Percentiles rank a stretch among this genome's conserved stretches.
Conservation (phyloP, 1,284 basidiomycete genomes). For the Cystobasidium pallidum region DNA sequence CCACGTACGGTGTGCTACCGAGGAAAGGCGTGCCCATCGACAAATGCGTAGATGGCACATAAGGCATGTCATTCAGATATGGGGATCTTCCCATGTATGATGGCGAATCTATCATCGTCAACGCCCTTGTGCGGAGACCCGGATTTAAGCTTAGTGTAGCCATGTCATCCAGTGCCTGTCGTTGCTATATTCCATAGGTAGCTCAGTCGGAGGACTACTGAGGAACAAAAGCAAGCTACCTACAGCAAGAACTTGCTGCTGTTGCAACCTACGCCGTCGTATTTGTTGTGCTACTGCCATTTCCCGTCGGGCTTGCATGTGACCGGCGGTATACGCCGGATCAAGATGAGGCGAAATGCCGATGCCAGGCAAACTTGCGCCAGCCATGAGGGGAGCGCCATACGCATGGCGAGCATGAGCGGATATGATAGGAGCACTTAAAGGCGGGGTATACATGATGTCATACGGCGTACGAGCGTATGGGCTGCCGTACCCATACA, state of each 20-base stretch:
- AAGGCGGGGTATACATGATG: not conserved
- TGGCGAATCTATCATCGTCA: not conserved
- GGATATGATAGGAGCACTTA: not conserved
- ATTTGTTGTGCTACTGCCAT: conserved; percentile 8
- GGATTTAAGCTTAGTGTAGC: not conserved
- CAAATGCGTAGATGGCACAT: not conserved
- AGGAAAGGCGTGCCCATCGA: not conserved
- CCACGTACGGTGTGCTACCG: not conserved
- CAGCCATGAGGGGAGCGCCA: not conserved
- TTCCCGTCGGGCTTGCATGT: conserved; percentile 17
- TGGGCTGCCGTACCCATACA: conserved; percentile 9
- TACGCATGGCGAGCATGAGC: not conserved
- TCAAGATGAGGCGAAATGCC: conserved; percentile 22
- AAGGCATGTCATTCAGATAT: not conserved
- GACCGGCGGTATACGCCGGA: conserved; percentile 3
- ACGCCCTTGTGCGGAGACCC: not conserved
- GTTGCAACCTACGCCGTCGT: not conserved
- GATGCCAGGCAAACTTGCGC: not conserved
- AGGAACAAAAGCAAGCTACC: not conserved
- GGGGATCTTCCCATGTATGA: not conserved
- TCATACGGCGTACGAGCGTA: not conserved
- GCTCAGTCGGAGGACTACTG: not conserved
- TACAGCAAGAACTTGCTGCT: conserved; percentile 4
- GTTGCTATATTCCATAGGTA: not conserved
- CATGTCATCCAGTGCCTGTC: not conserved